Percentiles rank a stretch among this genome's conserved stretches.
phyloP scores from a whole-genome alignment of 139 green algal genomes.

The Chlamydomonas sp. region DNA sequence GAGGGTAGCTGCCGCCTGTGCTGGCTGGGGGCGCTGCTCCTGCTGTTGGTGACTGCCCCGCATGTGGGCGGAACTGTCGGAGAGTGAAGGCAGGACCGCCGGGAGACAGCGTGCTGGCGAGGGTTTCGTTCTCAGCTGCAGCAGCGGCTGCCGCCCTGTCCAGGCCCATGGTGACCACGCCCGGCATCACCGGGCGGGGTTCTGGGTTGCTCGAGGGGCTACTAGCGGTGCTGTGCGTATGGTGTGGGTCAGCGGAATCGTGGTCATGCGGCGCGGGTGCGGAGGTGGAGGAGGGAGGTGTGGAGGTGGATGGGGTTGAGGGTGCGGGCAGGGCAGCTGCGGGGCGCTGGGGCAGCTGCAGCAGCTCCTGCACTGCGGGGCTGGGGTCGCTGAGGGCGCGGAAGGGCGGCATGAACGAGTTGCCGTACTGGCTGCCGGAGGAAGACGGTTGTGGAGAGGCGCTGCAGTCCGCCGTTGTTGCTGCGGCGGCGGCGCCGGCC shows the following conservation, averaged over 20 bases:
- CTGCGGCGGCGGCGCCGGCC: background rate
- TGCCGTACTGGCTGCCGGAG: no score
- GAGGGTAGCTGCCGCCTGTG: no score
- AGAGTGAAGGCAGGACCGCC: background rate
- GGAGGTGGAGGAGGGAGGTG: background rate
- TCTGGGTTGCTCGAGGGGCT: no score
- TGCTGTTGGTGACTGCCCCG: background rate
- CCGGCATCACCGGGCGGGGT: no score
- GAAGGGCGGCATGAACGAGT: background rate
- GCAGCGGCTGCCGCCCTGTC: background rate
- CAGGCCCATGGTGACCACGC: no score
- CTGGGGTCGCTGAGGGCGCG: conserved; percentile 7
- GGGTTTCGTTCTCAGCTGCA: no score
- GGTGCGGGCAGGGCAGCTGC: background rate
- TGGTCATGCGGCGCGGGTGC: background rate
- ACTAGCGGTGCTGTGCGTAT: no score
- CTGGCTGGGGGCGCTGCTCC: no score
- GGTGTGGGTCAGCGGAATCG: background rate
- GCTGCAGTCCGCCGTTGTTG: background rate
- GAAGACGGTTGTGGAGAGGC: background rate
- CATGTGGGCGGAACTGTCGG: background rate
- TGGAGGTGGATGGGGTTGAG: background rate
- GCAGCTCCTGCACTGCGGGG: conserved; percentile 33
- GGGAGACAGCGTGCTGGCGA: no score
- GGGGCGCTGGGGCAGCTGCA: conserved; percentile 19